Percentiles rank a stretch among this genome's conserved stretches.
Evolutionary conservation across 257 asterid genomes (phyloP).

Genomic region (Ehretia macrophylla): DNA sequence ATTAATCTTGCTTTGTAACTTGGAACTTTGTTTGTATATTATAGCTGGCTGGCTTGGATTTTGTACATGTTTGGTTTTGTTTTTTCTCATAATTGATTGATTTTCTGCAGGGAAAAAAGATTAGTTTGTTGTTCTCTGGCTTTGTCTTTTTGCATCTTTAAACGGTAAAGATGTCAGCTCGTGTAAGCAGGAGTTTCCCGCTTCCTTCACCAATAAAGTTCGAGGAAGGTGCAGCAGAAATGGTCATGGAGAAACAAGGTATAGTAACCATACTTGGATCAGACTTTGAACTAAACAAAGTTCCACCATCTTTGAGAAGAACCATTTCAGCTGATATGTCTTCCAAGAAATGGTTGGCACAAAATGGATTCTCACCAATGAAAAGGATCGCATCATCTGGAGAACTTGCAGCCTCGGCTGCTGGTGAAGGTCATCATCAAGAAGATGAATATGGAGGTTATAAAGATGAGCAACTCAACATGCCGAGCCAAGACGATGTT

Average conservation of each 20-base stretch:
- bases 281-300: background rate
- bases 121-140: background rate
- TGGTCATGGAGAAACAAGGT: background rate
- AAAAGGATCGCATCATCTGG: constrained; percentile 32
- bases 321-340: constrained; percentile 64
- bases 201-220: background rate
- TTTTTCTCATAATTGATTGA: background rate
- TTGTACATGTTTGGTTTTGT: too few relatives aligned
- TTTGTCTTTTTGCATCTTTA: too few relatives aligned
- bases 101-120: background rate
- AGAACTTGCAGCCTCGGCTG: constrained; percentile 16
- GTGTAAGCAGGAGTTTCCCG: background rate
- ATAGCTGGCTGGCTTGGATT: background rate
- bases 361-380: constrained; percentile 32
- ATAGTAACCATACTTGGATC: constrained; percentile 1
- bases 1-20: constrained; percentile 20
- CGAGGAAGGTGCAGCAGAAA: background rate
- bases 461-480: constrained; percentile 14
- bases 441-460: too few relatives aligned
- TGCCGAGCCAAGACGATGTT: constrained; percentile 38
- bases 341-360: constrained; percentile 46
- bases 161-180: background rate
- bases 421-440: constrained; percentile 25
- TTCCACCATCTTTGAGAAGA: constrained; percentile 3
- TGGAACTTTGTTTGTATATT: constrained; percentile 8